Evolutionary conservation across 768 basidiomycete genomes (phyloP), one percentile per base, ranked within the genome.

Genomic region (Lactarius quietus): DNA sequence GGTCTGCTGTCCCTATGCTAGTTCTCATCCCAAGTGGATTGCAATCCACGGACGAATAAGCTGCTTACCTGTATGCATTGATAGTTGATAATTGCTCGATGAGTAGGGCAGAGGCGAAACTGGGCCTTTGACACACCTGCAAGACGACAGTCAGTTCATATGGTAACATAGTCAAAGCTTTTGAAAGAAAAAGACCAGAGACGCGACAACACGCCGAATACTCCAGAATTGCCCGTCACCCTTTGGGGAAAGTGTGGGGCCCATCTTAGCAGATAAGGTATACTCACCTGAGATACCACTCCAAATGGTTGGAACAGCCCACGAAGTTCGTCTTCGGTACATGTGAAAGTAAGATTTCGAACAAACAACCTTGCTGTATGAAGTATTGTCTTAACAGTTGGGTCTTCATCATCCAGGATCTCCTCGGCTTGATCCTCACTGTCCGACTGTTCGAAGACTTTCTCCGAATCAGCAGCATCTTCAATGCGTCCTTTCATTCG

Each of bases 301-400:
- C 95, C 95, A 73, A 84, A 92, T 0, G 83, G 78, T 3, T 75
- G 73, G 74, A 95, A 94, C 2, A 87, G 79, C 15, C 82, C 80
- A 3, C 74, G 71, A 1, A 98, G 76, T 57, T 97, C 94, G 2
- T 79, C 75, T 20, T 89, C 83, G 8, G 89, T 88, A 63, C 90
- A 92, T 0, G 88, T 84, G 72, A 94, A 98, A 0, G 94, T 82
- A n/a, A 99, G 76, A 73, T 98, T 99, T n/a, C 97, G 92, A 6
- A 99, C 78, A 72, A 98, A 98, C 2, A 98, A 78, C 5, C 95
- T 85, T 1, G 85, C 82, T 0, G 94, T 95, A 63, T 83, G 81
- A 6, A 88, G 76, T 59, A 96, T 89, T 1, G 86, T 84, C 31
- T 74, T 70, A 65, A 77, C 76, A 1, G 70, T 69, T 3, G 75